Percentiles rank a stretch among this genome's conserved stretches.
phyloP scores from a whole-genome alignment of 1,139 yeast species.

The Saccharomyces hybrid region DNA sequence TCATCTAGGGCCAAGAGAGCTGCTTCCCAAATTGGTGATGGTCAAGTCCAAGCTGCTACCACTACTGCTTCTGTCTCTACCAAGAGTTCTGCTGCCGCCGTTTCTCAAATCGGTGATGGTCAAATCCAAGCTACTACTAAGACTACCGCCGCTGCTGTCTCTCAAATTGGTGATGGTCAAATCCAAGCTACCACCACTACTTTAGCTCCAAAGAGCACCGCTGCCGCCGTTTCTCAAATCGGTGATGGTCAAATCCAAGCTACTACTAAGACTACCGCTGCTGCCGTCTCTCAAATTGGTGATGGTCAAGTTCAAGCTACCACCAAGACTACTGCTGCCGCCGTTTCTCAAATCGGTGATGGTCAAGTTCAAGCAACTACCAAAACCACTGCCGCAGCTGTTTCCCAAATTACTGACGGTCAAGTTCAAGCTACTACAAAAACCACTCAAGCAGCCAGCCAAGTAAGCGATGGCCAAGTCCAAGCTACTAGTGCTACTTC shows the following conservation, averaged over 20 bases:
- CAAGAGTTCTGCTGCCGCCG: constrained; percentile 10
- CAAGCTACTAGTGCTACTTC: constrained; percentile 32
- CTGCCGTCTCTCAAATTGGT: constrained; percentile 32
- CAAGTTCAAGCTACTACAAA: constrained; percentile 13
- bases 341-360: constrained; percentile 44
- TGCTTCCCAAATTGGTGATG: constrained; percentile 39
- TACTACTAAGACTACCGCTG: constrained; percentile 33
- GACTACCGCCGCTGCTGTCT: not conserved
- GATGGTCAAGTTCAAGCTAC: constrained; percentile 21
- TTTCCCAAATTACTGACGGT: constrained; percentile 5
- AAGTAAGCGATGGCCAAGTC: constrained; percentile 19
- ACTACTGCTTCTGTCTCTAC: constrained; percentile 32
- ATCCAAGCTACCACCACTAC: constrained; percentile 9
- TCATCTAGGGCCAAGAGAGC: constrained; percentile 32
- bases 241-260: constrained; percentile 38
- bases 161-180: not conserved
- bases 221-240: constrained; percentile 17
- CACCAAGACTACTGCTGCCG: constrained; percentile 30
- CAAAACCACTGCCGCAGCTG: constrained; percentile 31
- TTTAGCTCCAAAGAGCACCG: constrained; percentile 28
- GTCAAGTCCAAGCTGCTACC: constrained; percentile 42
- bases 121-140: not conserved
- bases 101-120: not conserved
- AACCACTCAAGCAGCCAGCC: constrained; percentile 33
- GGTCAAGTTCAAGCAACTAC: constrained; percentile 40